phyloP scores from a whole-genome alignment of 164 flowering plant species.

The Aristolochia fimbriata region DNA sequence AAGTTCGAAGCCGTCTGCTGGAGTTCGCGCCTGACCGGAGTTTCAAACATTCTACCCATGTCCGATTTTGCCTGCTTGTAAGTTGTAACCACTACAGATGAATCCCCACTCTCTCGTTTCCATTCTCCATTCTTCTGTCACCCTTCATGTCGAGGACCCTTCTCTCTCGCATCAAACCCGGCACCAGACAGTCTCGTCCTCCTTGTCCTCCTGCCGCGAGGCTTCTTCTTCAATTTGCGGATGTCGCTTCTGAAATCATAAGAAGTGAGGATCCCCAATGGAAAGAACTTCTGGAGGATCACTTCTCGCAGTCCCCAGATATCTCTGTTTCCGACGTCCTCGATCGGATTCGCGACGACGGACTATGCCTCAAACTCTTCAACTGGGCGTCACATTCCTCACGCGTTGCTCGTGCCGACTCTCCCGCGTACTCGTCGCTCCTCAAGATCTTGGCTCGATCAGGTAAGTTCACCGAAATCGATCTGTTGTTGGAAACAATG shows the following conservation, averaged over 20 bases:
- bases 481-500: not conserved
- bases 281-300: conserved; percentile 1
- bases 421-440: not conserved
- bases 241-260: not conserved
- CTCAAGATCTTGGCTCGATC: not conserved
- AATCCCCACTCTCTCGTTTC: not conserved
- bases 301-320: not conserved
- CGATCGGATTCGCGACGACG: not conserved
- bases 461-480: not conserved
- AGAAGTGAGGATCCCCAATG: not conserved
- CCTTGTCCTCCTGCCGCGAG: not conserved
- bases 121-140: not conserved
- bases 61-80: too few species aligned
- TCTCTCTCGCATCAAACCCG: conserved; percentile 5
- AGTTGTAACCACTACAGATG: too few species aligned
- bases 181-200: not conserved
- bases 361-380: not conserved
- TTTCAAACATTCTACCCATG: too few species aligned
- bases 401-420: not conserved
- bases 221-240: not conserved
- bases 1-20: too few species aligned
- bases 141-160: conserved; percentile 2
- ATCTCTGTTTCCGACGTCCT: conserved; percentile 7
- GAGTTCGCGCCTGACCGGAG: too few species aligned
- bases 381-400: not conserved